Percentiles rank a stretch among this genome's conserved stretches.
Evolutionary conservation across 805 yeast species (phyloP).

Genomic region (Zygoascus bituminiphila): DNA sequence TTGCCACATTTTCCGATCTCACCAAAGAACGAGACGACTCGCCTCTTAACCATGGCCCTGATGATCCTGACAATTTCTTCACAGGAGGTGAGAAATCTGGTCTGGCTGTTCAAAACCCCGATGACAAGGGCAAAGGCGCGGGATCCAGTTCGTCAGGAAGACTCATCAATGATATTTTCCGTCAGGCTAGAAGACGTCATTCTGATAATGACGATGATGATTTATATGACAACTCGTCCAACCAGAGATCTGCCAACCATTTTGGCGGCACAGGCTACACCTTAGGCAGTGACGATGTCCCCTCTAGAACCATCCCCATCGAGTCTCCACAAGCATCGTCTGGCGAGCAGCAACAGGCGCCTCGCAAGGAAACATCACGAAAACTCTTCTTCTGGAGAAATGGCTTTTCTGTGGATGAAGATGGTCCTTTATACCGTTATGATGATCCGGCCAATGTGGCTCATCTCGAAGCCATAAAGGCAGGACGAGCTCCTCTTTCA

Average conservation of each 20-base stretch:
- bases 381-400: constrained; percentile 93
- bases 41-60: constrained; percentile 29
- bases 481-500: constrained; percentile 85
- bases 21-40: constrained; percentile 24
- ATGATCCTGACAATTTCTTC: constrained; percentile 36
- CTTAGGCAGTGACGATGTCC: constrained; percentile 26
- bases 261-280: constrained; percentile 29
- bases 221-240: not conserved
- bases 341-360: constrained; percentile 25
- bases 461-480: constrained; percentile 69
- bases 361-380: constrained; percentile 31
- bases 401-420: constrained; percentile 84
- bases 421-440: constrained; percentile 75
- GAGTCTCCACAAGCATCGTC: constrained; percentile 35
- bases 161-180: constrained; percentile 28
- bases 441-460: constrained; percentile 87
- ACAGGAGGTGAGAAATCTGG: constrained; percentile 68
- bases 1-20: constrained; percentile 28
- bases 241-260: not conserved
- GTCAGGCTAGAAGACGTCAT: constrained; percentile 9
- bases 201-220: constrained; percentile 16
- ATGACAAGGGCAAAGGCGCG: constrained; percentile 19
- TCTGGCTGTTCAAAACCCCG: constrained; percentile 67
- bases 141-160: constrained; percentile 11
- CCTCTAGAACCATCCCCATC: constrained; percentile 15